These are phyloP conservation scores for Cyphellophora attinorum DNA, from an alignment of 2,329 filamentous ascomycete genomes.

Conservation along the genomic window DNA sequence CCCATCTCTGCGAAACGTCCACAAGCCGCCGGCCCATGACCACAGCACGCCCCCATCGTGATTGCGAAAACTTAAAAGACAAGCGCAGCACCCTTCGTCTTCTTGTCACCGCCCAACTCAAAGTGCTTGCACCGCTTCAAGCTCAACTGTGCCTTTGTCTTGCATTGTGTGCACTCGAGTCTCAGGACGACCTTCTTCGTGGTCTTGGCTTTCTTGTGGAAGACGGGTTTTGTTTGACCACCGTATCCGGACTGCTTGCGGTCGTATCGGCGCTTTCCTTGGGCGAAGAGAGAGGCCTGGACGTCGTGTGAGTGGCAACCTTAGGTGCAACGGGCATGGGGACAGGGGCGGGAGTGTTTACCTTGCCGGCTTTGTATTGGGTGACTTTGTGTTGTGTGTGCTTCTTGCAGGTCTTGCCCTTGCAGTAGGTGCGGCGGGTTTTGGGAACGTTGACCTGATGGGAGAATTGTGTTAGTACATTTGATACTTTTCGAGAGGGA, in stretches of 20 bases:
- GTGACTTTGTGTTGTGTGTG: conserved; percentile 89
- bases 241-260: conserved; percentile 98
- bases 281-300: conserved; percentile 82
- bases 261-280: conserved; percentile 99
- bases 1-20: too few relatives aligned
- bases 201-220: conserved; percentile 99
- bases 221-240: conserved; percentile 99
- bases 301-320: conserved; percentile 6
- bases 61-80: conserved; percentile 69
- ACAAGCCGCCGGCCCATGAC: too few relatives aligned
- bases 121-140: conserved; percentile 99
- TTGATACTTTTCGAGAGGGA: too few relatives aligned
- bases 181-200: conserved; percentile 99
- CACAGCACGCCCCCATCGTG: neutral
- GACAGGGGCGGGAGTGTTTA: too few relatives aligned
- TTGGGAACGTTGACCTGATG: conserved; percentile 92
- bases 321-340: conserved; percentile 13
- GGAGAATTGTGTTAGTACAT: conserved; percentile 2
- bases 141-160: conserved; percentile 89
- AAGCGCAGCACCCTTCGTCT: conserved; percentile 99
- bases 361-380: conserved; percentile 95
- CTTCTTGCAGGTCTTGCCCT: conserved; percentile 89
- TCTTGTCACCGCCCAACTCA: conserved; percentile 99
- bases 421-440: conserved; percentile 96
- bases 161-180: conserved; percentile 91